Evolutionary conservation across 163 green algal genomes (phyloP).

Genomic region (Scenedesmus sp.): DNA sequence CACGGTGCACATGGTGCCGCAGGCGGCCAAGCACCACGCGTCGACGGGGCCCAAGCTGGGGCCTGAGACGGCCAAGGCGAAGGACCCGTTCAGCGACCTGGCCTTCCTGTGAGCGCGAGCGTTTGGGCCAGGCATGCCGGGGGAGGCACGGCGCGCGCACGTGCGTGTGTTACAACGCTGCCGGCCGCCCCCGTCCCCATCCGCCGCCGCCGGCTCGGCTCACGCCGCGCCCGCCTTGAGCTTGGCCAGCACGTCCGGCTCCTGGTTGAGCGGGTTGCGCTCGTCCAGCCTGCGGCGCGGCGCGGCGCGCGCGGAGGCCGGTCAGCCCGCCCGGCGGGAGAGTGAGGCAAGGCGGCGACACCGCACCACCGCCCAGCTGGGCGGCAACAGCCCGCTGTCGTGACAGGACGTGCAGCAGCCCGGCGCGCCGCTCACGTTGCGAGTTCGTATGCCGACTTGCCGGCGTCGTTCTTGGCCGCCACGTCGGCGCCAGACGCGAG

Average conservation of each 20-base stretch:
- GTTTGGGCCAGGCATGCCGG: no score
- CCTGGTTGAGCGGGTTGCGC: conserved; percentile 47
- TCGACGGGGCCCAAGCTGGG: conserved; percentile 24
- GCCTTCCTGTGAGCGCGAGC: conserved; percentile 23
- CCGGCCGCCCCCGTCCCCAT: no score
- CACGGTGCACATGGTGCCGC: conserved; percentile 20
- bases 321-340: background rate
- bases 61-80: conserved; percentile 41
- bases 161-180: no score
- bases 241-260: conserved; percentile 24
- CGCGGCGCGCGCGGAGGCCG: no score
- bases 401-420: background rate
- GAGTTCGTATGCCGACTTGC: conserved; percentile 70
- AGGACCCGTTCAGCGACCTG: conserved; percentile 46
- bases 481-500: conserved; percentile 64
- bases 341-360: background rate
- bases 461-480: conserved; percentile 65
- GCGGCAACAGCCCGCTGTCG: background rate
- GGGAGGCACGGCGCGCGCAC: no score
- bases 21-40: background rate
- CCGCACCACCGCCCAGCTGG: background rate
- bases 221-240: conserved; percentile 26
- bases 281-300: conserved; percentile 36
- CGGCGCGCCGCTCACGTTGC: conserved; percentile 49
- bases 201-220: no score